phyloP scores from a whole-genome alignment of 2,329 filamentous ascomycete species.

The Xylaria sp. region DNA sequence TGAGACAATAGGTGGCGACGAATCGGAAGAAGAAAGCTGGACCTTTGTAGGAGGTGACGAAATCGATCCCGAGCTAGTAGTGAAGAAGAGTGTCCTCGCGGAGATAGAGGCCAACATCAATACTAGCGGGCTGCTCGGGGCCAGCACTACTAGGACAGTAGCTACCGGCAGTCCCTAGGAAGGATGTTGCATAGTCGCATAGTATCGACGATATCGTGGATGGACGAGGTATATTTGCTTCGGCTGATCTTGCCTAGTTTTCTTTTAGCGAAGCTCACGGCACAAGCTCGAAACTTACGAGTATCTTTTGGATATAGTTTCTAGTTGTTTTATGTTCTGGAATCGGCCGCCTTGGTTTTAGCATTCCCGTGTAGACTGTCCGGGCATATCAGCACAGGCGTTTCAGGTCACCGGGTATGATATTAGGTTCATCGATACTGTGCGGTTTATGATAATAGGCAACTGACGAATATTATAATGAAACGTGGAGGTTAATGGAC shows the following conservation, averaged over 20 bases:
- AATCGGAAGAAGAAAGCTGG: conserved; percentile 85
- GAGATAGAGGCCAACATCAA: conserved; percentile 42
- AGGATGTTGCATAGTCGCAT: conserved; percentile 41
- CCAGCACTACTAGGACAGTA: conserved; percentile 18
- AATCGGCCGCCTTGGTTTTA: conserved; percentile 17
- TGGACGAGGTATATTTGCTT: conserved; percentile 29
- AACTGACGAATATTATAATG: background rate
- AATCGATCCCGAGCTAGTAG: conserved; percentile 46
- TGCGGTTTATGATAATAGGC: conserved; percentile 14
- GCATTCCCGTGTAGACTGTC: conserved; percentile 30
- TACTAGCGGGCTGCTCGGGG: conserved; percentile 35
- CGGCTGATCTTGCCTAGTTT: conserved; percentile 3
- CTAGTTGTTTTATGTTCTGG: background rate
- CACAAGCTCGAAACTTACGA: background rate
- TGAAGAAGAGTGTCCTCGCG: conserved; percentile 46
- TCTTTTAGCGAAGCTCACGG: conserved; percentile 2
- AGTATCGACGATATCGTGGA: conserved; percentile 39
- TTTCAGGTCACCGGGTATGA: conserved; percentile 20
- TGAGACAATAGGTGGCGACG: conserved; percentile 56
- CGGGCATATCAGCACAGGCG: conserved; percentile 36
- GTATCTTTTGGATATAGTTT: background rate
- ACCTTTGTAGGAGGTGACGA: conserved; percentile 77
- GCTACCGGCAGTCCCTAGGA: conserved; percentile 40
- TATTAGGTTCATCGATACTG: background rate
- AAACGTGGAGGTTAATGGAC: background rate